Conservation (phyloP, 225 moss, liverwort and hornwort genomes). For the Straminergon stramineum region DNA sequence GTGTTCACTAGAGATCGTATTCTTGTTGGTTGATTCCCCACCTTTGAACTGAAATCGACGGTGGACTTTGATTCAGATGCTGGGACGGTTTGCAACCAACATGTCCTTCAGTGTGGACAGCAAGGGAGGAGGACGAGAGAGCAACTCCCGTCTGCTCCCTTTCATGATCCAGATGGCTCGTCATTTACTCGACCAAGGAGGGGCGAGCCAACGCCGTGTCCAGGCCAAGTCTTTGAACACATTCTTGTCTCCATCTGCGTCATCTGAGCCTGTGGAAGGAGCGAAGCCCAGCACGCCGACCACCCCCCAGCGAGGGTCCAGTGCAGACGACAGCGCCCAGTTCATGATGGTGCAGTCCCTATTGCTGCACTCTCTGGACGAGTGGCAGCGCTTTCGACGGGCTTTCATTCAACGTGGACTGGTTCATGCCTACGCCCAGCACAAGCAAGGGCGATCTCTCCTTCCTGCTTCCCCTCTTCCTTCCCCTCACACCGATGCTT, state of each 20-base stretch:
- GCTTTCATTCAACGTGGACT: slow-evolving; percentile 82
- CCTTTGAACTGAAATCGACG: not conserved
- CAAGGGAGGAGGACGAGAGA: slow-evolving; percentile 99
- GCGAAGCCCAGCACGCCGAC: slow-evolving; percentile 78
- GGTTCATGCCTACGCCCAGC: slow-evolving; percentile 69
- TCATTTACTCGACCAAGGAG: slow-evolving; percentile 93
- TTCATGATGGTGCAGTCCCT: slow-evolving; percentile 99
- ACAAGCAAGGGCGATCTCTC: slow-evolving; percentile 82
- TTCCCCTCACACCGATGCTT: slow-evolving; percentile 39
- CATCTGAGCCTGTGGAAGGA: slow-evolving; percentile 42
- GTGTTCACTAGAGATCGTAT: not conserved
- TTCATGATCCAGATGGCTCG: slow-evolving; percentile 99
- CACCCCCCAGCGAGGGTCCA: slow-evolving; percentile 50
- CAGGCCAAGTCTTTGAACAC: slow-evolving; percentile 72
- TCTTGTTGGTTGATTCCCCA: not conserved
- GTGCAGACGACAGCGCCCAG: slow-evolving; percentile 78
- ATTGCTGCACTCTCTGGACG: slow-evolving; percentile 84
- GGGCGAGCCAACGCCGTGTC: slow-evolving; percentile 77
- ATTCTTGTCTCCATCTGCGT: slow-evolving; percentile 44
- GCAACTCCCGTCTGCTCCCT: slow-evolving; percentile 89
- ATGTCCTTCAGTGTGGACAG: slow-evolving; percentile 94
- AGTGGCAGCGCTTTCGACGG: slow-evolving; percentile 83
- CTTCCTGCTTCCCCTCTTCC: slow-evolving; percentile 64
- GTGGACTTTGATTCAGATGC: slow-evolving; percentile 49
- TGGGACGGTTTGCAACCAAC: slow-evolving; percentile 91